These are phyloP conservation scores for Cynara cardunculus DNA, from an alignment of 129 eudicot genomes.

Conservation along the genomic window DNA sequence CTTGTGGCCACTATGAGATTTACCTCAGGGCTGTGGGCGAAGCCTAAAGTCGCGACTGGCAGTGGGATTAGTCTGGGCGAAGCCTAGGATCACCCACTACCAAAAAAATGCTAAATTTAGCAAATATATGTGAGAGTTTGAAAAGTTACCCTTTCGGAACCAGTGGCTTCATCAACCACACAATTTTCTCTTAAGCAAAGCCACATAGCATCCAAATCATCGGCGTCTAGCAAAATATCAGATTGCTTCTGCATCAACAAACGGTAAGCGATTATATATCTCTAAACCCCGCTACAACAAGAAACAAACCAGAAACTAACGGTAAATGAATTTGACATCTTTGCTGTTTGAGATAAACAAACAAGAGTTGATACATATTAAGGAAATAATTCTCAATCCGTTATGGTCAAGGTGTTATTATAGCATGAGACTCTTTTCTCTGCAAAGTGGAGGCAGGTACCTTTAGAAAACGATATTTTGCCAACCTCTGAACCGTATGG, in stretches of 20 bases:
- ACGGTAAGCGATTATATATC: neutral
- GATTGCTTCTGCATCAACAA: conserved; percentile 72
- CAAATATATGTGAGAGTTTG: neutral
- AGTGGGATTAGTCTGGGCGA: no score
- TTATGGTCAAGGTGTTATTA: neutral
- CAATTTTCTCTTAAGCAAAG: conserved; percentile 81
- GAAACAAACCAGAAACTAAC: neutral
- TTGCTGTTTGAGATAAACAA: neutral
- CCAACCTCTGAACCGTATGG: conserved; percentile 85
- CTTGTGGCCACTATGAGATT: no score
- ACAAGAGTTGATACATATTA: neutral
- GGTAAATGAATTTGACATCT: neutral
- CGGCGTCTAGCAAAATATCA: conserved; percentile 79
- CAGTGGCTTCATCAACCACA: conserved; percentile 81
- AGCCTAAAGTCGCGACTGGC: no score
- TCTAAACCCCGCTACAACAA: neutral
- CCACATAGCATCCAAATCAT: conserved; percentile 94
- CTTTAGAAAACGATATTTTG: conserved; percentile 89
- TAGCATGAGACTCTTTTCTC: neutral
- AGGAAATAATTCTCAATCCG: neutral
- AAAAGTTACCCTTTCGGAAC: conserved; percentile 74
- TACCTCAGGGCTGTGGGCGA: no score
- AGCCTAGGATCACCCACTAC: no score
- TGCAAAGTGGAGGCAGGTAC: conserved; percentile 23
- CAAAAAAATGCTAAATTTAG: no score